phyloP scores from a whole-genome alignment of 2,329 filamentous ascomycete species.

The Diaporthe aspalathi region DNA sequence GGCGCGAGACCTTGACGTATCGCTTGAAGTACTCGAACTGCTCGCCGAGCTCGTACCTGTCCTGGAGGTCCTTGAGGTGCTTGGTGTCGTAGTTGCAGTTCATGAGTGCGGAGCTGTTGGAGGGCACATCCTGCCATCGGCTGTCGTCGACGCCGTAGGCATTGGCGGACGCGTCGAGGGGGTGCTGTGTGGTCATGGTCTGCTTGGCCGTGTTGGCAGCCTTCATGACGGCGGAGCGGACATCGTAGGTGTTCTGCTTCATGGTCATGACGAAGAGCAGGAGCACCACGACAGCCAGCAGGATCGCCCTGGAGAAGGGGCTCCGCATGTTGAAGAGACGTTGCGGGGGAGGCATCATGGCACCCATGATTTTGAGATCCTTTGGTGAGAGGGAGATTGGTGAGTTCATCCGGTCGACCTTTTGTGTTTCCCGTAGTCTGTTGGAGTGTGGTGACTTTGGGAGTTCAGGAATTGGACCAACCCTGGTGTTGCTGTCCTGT shows the following conservation, averaged over 20 bases:
- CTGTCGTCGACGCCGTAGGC: constrained; percentile 36
- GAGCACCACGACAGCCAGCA: constrained; percentile 57
- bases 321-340: constrained; percentile 62
- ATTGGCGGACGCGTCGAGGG: constrained; percentile 58
- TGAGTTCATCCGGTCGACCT: constrained; percentile 39
- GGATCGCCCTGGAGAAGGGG: constrained; percentile 57
- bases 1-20: constrained; percentile 63
- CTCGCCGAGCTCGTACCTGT: constrained; percentile 60
- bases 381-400: constrained; percentile 37
- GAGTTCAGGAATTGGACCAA: constrained; percentile 34
- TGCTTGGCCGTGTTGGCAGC: constrained; percentile 51
- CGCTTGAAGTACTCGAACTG: constrained; percentile 67
- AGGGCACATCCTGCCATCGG: constrained; percentile 40
- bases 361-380: constrained; percentile 41
- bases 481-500: constrained; percentile 34
- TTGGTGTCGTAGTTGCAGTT: constrained; percentile 62
- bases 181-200: constrained; percentile 45
- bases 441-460: constrained; percentile 25
- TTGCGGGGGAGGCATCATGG: constrained; percentile 44
- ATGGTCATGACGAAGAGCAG: constrained; percentile 56
- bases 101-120: constrained; percentile 56
- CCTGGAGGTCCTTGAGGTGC: constrained; percentile 57
- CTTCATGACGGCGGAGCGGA: constrained; percentile 55
- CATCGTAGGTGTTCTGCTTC: constrained; percentile 55
- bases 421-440: constrained; percentile 14